These are phyloP conservation scores for Paramecium tetraurelia DNA, from an alignment of 73 alveolate species.

Conservation along the genomic window DNA sequence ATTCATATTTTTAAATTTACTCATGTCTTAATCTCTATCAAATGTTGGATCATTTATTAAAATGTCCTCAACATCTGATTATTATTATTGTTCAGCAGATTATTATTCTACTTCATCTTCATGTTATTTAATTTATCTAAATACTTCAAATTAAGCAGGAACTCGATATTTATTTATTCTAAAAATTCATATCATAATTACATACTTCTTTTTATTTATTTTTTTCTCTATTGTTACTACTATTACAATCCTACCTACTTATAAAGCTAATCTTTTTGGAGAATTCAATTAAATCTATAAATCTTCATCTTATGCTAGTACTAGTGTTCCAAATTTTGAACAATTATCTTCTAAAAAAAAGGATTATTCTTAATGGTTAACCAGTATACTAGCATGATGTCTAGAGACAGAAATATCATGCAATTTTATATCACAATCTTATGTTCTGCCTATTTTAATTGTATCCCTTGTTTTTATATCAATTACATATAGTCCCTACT, in stretches of 20 bases:
- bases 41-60: conserved; percentile 38
- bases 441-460: conserved; percentile 73
- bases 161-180: conserved; percentile 31
- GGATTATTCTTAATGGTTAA: conserved; percentile 29
- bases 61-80: conserved; percentile 41
- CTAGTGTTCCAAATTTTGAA: conserved; percentile 72
- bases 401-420: conserved; percentile 80
- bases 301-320: conserved; percentile 26
- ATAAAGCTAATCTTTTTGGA: background rate
- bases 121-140: conserved; percentile 16
- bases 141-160: conserved; percentile 23
- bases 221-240: background rate
- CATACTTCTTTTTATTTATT: background rate
- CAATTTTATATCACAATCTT: conserved; percentile 71
- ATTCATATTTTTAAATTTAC: conserved; percentile 17
- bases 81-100: background rate
- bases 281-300: background rate
- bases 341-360: conserved; percentile 65
- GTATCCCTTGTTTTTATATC: background rate
- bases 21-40: background rate
- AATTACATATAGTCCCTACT: conserved; percentile 26
- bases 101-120: conserved; percentile 10
- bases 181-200: background rate
- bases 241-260: conserved; percentile 5
- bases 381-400: conserved; percentile 71